phyloP scores from a whole-genome alignment of 345 rosid species.

The Citrus trifoliata region DNA sequence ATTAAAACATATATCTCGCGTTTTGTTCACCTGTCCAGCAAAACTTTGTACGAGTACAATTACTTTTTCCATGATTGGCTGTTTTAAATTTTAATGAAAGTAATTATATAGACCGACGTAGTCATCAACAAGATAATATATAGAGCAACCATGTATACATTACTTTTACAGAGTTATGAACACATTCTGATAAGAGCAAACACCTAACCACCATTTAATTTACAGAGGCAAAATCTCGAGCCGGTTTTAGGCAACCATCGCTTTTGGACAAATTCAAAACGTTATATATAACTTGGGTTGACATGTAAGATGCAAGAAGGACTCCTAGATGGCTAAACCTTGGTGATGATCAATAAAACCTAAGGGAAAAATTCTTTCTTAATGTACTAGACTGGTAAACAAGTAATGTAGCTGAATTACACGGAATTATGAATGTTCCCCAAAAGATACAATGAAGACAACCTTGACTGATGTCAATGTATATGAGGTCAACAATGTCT shows the following conservation, averaged over 20 bases:
- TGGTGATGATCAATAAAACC: no score
- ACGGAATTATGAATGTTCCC: not conserved
- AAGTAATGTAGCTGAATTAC: not conserved
- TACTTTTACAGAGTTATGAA: not conserved
- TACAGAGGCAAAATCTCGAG: not conserved
- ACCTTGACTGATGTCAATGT: not conserved
- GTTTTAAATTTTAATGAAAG: not conserved
- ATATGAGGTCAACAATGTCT: not conserved
- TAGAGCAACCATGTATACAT: not conserved
- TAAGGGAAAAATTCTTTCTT: not conserved
- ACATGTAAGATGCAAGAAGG: no score
- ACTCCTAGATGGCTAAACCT: no score
- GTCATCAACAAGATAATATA: not conserved
- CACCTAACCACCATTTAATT: not conserved
- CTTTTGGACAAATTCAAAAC: not conserved
- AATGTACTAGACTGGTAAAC: not conserved
- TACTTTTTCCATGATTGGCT: not conserved
- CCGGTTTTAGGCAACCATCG: not conserved
- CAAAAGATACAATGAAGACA: not conserved
- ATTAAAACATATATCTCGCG: accelerated
- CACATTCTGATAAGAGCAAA: not conserved
- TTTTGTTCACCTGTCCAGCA: not conserved
- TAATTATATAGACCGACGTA: no score
- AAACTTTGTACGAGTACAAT: not conserved
- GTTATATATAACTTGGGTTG: not conserved